Conservation (phyloP, 2,329 filamentous ascomycete genomes). For the Simplicillium sp. region DNA sequence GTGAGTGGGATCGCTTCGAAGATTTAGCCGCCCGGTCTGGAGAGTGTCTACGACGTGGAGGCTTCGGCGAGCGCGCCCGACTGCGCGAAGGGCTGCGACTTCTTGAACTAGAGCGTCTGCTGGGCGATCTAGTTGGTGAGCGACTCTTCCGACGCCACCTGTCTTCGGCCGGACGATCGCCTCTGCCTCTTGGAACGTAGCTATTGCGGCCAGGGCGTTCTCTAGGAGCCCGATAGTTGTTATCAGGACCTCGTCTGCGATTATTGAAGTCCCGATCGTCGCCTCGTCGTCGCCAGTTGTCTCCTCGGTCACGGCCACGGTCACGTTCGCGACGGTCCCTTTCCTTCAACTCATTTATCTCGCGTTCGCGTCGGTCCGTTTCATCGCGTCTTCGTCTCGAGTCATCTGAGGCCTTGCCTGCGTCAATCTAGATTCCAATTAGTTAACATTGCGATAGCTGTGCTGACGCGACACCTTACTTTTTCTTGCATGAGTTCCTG, state of each 20-base stretch:
- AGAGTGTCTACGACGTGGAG: background rate
- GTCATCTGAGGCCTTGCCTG: conserved; percentile 72
- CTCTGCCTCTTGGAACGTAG: conserved; percentile 41
- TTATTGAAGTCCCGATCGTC: conserved; percentile 40
- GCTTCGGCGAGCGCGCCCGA: conserved; percentile 10
- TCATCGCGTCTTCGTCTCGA: conserved; percentile 62
- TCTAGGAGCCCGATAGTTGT: conserved; percentile 29
- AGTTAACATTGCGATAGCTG: conserved; percentile 3
- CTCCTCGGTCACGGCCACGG: conserved; percentile 39
- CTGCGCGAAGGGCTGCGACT: conserved; percentile 25
- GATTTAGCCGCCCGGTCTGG: background rate
- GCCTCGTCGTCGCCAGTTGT: conserved; percentile 44
- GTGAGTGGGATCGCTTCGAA: conserved; percentile 8
- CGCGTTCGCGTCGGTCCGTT: conserved; percentile 61
- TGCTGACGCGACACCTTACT: conserved; percentile 36
- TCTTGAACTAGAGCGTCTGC: conserved; percentile 11
- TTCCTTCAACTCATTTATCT: conserved; percentile 58
- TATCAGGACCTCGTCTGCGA: conserved; percentile 31
- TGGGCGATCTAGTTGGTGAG: conserved; percentile 19
- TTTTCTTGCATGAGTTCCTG: conserved; percentile 90
- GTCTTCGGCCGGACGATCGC: conserved; percentile 10
- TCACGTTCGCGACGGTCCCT: conserved; percentile 43
- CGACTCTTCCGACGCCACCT: conserved; percentile 17
- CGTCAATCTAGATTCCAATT: conserved; percentile 53
- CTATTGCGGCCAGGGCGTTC: conserved; percentile 39